Evolutionary conservation across 2,329 filamentous ascomycete genomes (phyloP), one percentile per base, ranked within the genome.

Genomic region (Zelopaecilomyces penicillatus): DNA sequence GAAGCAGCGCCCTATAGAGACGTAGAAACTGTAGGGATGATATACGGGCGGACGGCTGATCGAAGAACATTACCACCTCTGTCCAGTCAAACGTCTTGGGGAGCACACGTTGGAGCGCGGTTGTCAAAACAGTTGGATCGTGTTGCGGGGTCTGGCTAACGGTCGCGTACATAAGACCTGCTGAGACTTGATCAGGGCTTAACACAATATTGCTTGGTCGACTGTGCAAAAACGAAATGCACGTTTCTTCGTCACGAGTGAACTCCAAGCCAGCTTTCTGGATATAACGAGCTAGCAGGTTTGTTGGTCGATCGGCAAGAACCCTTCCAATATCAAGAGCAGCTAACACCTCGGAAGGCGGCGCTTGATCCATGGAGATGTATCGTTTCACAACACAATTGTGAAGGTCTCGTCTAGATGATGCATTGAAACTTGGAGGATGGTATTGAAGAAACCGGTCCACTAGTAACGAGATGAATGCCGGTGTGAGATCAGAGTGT

Each of bases 381-480:
- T 87, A 94, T 54, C 87, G 78, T 45, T 83, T 73, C 55, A 75
- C 75, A 46, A 83, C 74, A 51, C 82, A 84, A 58, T 78, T 74
- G 46, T 76, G 74, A 10, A 86, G 74, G 57, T 89, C 85, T 51
- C 82, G 73, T 58, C 85, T 81, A 46, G 79, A 82, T 43, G 82
- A 75, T 44, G 88, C 80, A 57, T 85, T 87, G 69, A 94, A 94
- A 62, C 84, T 88, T 28, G 85, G 86, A 30, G 89, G 88, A 42
- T 90, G 88, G 55, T 90, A 83, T 64, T 93, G 83, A 44, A 95
- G 82, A 55, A 94, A 85, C 54, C 87, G 85, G 63, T 95, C 87
- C 63, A 96, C 73, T 47, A 95, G 83, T 47, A 83, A 71, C 40
- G 86, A 85, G 48, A 96, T 75, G 59, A 93, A 88, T 36, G 78